Base-by-base conservation (phyloP, 345 rosid species). In the Ceriops tagal region DNA sequence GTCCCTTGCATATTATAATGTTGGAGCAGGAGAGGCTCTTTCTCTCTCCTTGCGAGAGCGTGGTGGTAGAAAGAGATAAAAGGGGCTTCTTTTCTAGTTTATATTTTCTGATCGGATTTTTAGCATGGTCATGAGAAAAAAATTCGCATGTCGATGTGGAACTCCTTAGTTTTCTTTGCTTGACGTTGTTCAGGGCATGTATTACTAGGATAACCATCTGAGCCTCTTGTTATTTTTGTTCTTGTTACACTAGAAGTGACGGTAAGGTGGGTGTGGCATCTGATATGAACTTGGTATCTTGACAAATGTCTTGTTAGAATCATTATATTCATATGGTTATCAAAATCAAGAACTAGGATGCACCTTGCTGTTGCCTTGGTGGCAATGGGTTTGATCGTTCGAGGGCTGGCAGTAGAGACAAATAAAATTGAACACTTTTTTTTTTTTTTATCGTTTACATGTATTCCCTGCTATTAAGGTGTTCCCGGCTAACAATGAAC, bases 51-150 rank as follows among this genome's bases (percentile, higher is more conserved):
- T 89, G 77, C 85, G 91, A 73, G 97, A 89, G 72, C 92, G 93
- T 73, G 96, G 96, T 76, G 97, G 96, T 67, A 85, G 91, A 85
- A 89, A 86, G 90, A 81, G 89, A 85, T 91, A 80, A 83, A 52
- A 37, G 58, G 64, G 49, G 49, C 19, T 43, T 43, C 49, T 43
- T 43, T 43, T 43, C 49, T 3, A 15, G 19, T 74, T 53, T 58
- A 68, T 59, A 76, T 73, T 73, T 76, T 47, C 51, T 60, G 20
- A 35, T 71, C 15, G 72, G 65, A 62, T 61, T 59, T 65, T 65
- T 66, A 31, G 59, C 11, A 43, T 66, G 5, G 20, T 43, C 1
- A 10, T n/a, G 34, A 64, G n/a, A 31, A 34, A 34, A 34, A 34
- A 26, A 31, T 58, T 52, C 21, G 34, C 35, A 55, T 60, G 47